phyloP scores from a whole-genome alignment of 345 rosid genomes.

The Iberis pinnata region DNA sequence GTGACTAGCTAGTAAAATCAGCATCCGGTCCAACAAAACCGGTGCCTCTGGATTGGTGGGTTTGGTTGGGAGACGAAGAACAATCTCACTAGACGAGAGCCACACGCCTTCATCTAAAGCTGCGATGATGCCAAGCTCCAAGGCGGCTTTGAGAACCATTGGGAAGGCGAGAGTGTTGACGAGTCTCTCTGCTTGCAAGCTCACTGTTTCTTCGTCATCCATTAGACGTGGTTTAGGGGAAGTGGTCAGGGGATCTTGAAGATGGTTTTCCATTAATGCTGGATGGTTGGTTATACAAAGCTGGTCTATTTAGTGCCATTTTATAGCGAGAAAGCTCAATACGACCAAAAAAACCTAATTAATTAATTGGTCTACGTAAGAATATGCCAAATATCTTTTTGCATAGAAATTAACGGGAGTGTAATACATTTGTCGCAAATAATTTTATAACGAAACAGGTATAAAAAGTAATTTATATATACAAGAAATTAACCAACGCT shows the following conservation, averaged over 20 bases:
- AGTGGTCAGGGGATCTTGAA: conserved; percentile 6
- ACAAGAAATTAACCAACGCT: too few relatives aligned
- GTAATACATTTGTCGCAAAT: too few relatives aligned
- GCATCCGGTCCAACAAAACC: conserved; percentile 44
- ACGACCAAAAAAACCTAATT: too few relatives aligned
- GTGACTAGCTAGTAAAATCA: conserved; percentile 40
- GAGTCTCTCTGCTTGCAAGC: conserved; percentile 19
- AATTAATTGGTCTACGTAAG: too few relatives aligned
- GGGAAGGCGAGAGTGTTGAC: conserved; percentile 26
- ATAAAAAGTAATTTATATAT: too few relatives aligned
- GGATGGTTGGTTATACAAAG: too few relatives aligned
- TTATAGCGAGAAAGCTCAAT: too few relatives aligned
- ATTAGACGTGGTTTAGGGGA: neutral
- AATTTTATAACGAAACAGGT: too few relatives aligned
- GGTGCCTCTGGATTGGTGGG: conserved; percentile 36
- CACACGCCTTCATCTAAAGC: conserved; percentile 25
- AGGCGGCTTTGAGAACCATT: conserved; percentile 39
- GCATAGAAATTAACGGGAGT: too few relatives aligned
- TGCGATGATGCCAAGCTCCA: conserved; percentile 41
- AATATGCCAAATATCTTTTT: too few relatives aligned
- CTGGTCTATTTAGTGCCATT: too few relatives aligned
- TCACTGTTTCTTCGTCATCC: conserved; percentile 9
- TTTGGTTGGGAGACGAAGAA: conserved; percentile 20
- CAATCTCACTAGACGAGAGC: conserved; percentile 40
- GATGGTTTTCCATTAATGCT: conserved; percentile 6